Percentiles rank a stretch among this genome's conserved stretches.
phyloP scores from a whole-genome alignment of 108 stramenopile genomes.

The Discostella stelligeroides region DNA sequence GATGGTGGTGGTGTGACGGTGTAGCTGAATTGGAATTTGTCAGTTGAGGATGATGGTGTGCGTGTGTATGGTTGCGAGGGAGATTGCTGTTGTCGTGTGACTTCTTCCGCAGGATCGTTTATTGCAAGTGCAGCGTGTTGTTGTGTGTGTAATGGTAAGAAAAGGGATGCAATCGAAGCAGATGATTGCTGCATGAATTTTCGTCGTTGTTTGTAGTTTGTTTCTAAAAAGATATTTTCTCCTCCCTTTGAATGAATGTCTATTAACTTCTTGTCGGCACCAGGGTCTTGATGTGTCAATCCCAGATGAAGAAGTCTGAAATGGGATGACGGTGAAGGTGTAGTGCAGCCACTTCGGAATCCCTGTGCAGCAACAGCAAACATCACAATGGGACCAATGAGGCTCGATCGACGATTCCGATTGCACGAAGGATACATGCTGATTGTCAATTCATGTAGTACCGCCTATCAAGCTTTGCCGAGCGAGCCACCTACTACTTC shows the following conservation, averaged over 20 bases:
- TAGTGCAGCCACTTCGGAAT: not conserved
- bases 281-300: not conserved
- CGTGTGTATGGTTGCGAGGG: slow-evolving; percentile 30
- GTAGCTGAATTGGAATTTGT: slow-evolving; percentile 49
- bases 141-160: not conserved
- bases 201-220: slow-evolving; percentile 10
- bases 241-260: not conserved
- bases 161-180: not conserved
- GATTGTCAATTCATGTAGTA: no score
- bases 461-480: no score
- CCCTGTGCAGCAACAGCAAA: not conserved
- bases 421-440: no score
- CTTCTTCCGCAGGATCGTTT: not conserved
- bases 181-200: slow-evolving; percentile 17
- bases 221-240: not conserved
- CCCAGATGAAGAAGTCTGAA: not conserved
- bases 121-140: not conserved
- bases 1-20: slow-evolving; percentile 40
- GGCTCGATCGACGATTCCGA: not conserved
- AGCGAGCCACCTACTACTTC: no score
- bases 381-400: not conserved
- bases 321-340: not conserved
- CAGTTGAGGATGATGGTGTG: slow-evolving; percentile 33
- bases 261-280: not conserved
- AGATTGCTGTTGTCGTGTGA: not conserved